These are phyloP conservation scores for Eutrema yunnanense DNA, from an alignment of 345 rosid species.

Conservation along the genomic window DNA sequence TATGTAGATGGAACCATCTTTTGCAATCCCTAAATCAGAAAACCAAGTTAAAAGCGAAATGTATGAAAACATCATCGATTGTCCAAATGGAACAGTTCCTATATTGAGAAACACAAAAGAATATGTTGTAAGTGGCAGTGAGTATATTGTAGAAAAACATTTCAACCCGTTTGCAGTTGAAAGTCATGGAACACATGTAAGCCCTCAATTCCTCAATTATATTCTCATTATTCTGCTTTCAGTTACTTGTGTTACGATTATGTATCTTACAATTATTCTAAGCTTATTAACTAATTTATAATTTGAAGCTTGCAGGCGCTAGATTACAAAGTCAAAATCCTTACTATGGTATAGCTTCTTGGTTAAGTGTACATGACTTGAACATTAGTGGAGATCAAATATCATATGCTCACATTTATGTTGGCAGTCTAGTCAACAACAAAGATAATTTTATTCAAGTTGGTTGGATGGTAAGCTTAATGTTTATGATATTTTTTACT, in stretches of 20 bases:
- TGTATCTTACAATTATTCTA: no score
- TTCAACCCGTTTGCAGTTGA: neutral
- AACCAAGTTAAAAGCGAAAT: neutral
- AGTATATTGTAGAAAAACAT: neutral
- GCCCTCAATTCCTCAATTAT: neutral
- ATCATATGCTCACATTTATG: neutral
- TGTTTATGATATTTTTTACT: neutral
- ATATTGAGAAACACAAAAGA: neutral
- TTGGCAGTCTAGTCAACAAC: neutral
- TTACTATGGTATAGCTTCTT: neutral
- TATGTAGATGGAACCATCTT: neutral
- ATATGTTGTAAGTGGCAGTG: neutral
- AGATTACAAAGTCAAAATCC: neutral
- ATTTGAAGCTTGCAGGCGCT: neutral
- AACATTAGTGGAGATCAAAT: neutral
- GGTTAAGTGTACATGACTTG: neutral
- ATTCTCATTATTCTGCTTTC: no score
- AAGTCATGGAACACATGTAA: conserved; percentile 13
- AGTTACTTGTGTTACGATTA: no score
- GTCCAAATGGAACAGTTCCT: neutral
- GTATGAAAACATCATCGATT: neutral
- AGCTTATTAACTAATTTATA: no score
- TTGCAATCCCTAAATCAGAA: neutral
- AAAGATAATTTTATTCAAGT: neutral
- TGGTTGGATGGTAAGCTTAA: conserved; percentile 19